Base-by-base conservation (phyloP, 78 protist genomes). In the Cavenderia fasciculata region DNA sequence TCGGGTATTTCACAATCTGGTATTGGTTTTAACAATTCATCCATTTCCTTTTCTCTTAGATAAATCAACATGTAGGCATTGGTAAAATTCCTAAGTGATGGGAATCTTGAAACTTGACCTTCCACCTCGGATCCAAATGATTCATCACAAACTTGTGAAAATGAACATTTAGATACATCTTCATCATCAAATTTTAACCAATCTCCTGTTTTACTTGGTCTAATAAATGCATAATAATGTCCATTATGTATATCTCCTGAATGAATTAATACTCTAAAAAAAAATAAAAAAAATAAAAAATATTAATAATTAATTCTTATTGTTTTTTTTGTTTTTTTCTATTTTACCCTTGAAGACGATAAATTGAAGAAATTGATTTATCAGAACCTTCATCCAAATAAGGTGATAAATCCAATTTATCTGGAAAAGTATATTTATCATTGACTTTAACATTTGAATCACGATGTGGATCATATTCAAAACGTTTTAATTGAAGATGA, bases 191-290 rank as follows among this genome's bases (percentile, higher is more conserved):
- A 98, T 73, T 86, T 68, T 38, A 66, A 63, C 94, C 88, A 47
- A 41, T 77, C 92, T 25, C 85, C 89, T 29, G 33, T 74, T 71
- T 21, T 56, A 18, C 23, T 21, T 8, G 98, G 98, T 23, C 93
- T 63, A 23, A 98, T 14, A 86, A 59, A 98, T 40, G 87, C 97
- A 38, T 94, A 98, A 90, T 99, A 99, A 79, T 99, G 99, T 3
- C 99, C 99, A 44, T 96, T 96, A 59, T 95, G 86, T 49, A 91
- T 85, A 23, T 92, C 97, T 27, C 99, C 99, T 31, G 93, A n/a
- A 87, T 99, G 99, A 11, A 99, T 97, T 31, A 99, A 91, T 46
- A 99, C 99, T 19, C 86, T 40, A 69, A 74, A 25, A 75, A 95
- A 2, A 31, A 61, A 59, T 44, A 40, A 2, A 5, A 49, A 4